phyloP scores from a whole-genome alignment of 140 eudicot genomes.

The Erigeron philadelphicus region DNA sequence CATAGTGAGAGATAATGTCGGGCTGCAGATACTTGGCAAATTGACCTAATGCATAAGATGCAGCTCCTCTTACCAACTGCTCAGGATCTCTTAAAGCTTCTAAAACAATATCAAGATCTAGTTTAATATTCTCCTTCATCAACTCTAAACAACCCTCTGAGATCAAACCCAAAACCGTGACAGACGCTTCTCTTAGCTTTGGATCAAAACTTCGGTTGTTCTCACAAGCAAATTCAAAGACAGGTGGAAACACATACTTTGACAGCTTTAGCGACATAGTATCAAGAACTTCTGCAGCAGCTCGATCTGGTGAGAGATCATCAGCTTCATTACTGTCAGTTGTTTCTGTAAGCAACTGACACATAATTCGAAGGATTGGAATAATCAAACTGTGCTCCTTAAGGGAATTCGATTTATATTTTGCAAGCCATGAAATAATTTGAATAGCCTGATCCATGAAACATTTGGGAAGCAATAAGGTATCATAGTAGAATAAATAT shows the following conservation, averaged over 20 bases:
- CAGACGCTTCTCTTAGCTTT: slow-evolving; percentile 80
- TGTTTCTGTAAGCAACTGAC: slow-evolving; percentile 72
- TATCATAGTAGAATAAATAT: not conserved
- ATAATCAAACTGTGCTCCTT: slow-evolving; percentile 64
- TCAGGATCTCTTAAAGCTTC: slow-evolving; percentile 87
- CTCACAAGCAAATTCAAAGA: slow-evolving; percentile 67
- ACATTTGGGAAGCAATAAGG: slow-evolving; percentile 5
- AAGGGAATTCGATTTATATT: slow-evolving; percentile 68
- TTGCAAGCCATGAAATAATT: slow-evolving; percentile 95
- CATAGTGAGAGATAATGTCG: slow-evolving; percentile 71
- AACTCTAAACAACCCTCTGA: slow-evolving; percentile 83
- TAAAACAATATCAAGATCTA: slow-evolving; percentile 59
- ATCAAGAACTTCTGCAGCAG: slow-evolving; percentile 84
- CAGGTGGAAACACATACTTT: slow-evolving; percentile 61
- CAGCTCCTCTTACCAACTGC: slow-evolving; percentile 88
- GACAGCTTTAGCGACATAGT: slow-evolving; percentile 73
- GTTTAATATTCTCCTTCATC: slow-evolving; percentile 71
- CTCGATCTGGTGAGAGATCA: slow-evolving; percentile 86
- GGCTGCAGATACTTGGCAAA: slow-evolving; percentile 92
- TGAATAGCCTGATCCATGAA: slow-evolving; percentile 61
- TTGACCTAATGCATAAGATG: slow-evolving; percentile 84
- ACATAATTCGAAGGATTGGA: slow-evolving; percentile 83
- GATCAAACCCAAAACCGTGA: slow-evolving; percentile 65
- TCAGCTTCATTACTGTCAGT: slow-evolving; percentile 54
- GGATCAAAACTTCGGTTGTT: slow-evolving; percentile 58